A percentile compares a stretch with the other conserved stretches of the same genome.
Evolutionary conservation across 768 basidiomycete genomes (phyloP).

Genomic region (Pseudohyphozyma bogoriensis): DNA sequence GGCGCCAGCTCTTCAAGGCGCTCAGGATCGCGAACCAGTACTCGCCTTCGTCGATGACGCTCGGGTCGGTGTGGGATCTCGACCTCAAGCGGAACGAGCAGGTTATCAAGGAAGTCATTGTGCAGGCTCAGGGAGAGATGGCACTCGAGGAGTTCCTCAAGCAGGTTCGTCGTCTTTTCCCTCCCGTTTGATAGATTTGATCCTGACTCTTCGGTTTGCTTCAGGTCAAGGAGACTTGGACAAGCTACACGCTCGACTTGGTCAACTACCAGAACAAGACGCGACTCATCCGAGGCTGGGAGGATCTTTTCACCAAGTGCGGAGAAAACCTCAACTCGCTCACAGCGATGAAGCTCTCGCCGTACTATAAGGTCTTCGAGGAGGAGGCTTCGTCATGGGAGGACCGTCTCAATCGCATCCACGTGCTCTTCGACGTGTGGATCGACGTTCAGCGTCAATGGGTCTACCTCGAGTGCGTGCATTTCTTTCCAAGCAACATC

Average conservation of each 20-base stretch:
- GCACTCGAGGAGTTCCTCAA: conserved; percentile 39
- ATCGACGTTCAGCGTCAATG: conserved; percentile 99
- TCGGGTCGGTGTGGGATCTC: conserved; percentile 93
- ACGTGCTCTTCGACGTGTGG: conserved; percentile 97
- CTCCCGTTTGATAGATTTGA: neutral
- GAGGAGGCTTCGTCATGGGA: conserved; percentile 38
- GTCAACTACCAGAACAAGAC: conserved; percentile 99
- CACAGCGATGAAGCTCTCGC: conserved; percentile 92
- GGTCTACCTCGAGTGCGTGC: conserved; percentile 75
- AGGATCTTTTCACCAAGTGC: conserved; percentile 59
- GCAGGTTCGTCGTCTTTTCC: conserved; percentile 42
- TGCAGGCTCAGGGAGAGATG: conserved; percentile 91
- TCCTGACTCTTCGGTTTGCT: neutral
- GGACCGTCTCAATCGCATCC: conserved; percentile 60
- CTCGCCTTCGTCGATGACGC: conserved; percentile 75
- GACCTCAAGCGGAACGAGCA: conserved; percentile 88
- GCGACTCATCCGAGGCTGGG: conserved; percentile 64
- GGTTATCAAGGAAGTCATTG: conserved; percentile 84
- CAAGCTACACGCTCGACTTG: conserved; percentile 84
- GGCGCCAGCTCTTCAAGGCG: conserved; percentile 92
- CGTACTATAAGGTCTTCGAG: conserved; percentile 81
- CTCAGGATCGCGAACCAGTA: conserved; percentile 65
- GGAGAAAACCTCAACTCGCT: conserved; percentile 94
- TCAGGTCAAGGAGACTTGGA: conserved; percentile 97
- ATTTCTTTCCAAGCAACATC: neutral